These are phyloP conservation scores for Gonium pectorale DNA, from an alignment of 139 green algal species.

Conservation along the genomic window DNA sequence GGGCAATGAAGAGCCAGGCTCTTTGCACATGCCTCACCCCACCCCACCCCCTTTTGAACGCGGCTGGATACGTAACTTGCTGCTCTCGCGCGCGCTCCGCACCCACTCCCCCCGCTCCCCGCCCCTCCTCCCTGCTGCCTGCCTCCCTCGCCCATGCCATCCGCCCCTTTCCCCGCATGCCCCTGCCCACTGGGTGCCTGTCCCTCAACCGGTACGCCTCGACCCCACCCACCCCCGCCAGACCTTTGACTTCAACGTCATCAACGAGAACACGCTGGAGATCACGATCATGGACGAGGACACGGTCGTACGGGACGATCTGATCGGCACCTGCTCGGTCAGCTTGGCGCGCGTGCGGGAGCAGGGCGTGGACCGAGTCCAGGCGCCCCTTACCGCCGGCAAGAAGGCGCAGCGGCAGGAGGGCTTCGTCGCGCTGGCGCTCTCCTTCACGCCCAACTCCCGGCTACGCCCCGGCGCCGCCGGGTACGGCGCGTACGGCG, in stretches of 20 bases:
- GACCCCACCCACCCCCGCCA: too few species aligned
- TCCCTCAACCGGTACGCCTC: too few species aligned
- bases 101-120: too few species aligned
- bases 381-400: not conserved
- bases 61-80: too few species aligned
- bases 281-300: constrained; percentile 31
- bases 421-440: constrained; percentile 34
- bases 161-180: too few species aligned
- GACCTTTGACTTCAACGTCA: constrained; percentile 37
- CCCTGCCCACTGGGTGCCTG: too few species aligned
- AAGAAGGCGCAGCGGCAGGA: constrained; percentile 12
- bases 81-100: too few species aligned
- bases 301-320: constrained; percentile 16
- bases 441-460: constrained; percentile 25
- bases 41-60: too few species aligned
- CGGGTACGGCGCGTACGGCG: not conserved
- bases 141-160: too few species aligned
- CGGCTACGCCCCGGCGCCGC: not conserved
- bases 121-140: too few species aligned
- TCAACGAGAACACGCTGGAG: constrained; percentile 44
- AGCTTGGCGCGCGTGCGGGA: constrained; percentile 17
- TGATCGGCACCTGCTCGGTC: constrained; percentile 27
- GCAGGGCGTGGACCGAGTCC: not conserved
- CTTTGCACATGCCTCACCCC: too few species aligned
- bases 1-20: too few species aligned